Base-by-base conservation (phyloP, 139 green algal species). In the Chlorella vulgaris region DNA sequence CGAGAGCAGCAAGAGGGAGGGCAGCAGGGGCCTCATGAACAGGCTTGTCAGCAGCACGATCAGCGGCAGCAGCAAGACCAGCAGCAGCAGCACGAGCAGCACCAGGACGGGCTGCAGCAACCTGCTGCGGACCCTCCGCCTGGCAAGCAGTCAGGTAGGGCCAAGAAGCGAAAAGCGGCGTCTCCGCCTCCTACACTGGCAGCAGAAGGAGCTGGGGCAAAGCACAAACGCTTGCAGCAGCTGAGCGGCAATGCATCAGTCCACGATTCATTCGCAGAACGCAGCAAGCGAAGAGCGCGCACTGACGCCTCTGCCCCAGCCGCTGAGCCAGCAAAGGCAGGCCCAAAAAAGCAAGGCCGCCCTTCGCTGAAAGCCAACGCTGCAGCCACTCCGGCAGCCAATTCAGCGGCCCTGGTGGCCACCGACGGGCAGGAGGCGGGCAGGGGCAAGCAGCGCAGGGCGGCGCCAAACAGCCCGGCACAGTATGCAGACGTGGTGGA, bases 401-500 rank as follows among this genome's bases (percentile, higher is more conserved):
- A n/a, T n/a, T n/a, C n/a, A n/a, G n/a, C 8, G 63, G 7, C 7
- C n/a, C 33, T n/a, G 63, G 19, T 35, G 28, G 18, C 60, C 19
- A 69, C 61, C 10, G 61, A 10, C 61, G 21, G 31, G 61, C 47
- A 15, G 15, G 47, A 55, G 15, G 60, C 3, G 28, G 3, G 60
- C 60, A 28, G 61, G 19, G 68, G 26, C 68, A 75, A 76, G 69
- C 69, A n/a, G 1, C 69, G 42, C 69, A 55, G 51, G 53, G 28
- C 21, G 65, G 73, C 53, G 24, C n/a, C 36, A 15, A 29, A 19
- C 50, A 19, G 51, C 73, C 36, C 19, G 35, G n/a, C 53, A 50
- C 67, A 79, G 53, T 79, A 69, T 69, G 53, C 73, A n/a, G 73
- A 79, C 36, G 29, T 79, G 21, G 38, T 79, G 73, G 51, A 79